These are phyloP conservation scores for Rhodotorula graminis DNA, from an alignment of 768 basidiomycete genomes.

Conservation along the genomic window DNA sequence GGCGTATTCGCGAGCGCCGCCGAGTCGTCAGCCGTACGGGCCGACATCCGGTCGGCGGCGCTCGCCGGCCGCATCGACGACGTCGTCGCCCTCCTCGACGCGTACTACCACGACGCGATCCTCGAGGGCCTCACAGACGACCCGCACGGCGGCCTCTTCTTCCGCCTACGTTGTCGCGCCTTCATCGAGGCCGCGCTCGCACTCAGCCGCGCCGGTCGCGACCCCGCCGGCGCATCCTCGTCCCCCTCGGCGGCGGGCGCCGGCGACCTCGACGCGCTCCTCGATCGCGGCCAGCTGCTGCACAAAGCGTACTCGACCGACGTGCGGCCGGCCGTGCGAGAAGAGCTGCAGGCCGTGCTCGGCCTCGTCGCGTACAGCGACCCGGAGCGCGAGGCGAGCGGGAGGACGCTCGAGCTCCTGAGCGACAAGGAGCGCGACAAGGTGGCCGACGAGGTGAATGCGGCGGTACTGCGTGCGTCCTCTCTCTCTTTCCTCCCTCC, in stretches of 20 bases:
- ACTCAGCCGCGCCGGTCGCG: slow-evolving; percentile 55
- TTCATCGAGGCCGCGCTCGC: slow-evolving; percentile 76
- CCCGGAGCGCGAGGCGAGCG: slow-evolving; percentile 58
- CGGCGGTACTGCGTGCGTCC: slow-evolving; percentile 70
- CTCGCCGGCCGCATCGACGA: slow-evolving; percentile 65
- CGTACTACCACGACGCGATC: slow-evolving; percentile 62
- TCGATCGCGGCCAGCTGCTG: slow-evolving; percentile 68
- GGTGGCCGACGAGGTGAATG: slow-evolving; percentile 63
- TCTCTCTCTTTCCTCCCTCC: background rate
- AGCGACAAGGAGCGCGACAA: slow-evolving; percentile 57
- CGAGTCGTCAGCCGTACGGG: slow-evolving; percentile 48
- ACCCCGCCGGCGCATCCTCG: background rate
- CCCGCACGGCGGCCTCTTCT: slow-evolving; percentile 61
- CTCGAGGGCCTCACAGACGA: slow-evolving; percentile 54
- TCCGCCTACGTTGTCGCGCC: slow-evolving; percentile 76
- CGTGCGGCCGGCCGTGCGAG: slow-evolving; percentile 59
- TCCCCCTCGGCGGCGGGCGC: slow-evolving; percentile 5
- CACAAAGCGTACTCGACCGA: slow-evolving; percentile 65
- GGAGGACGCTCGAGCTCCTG: slow-evolving; percentile 56
- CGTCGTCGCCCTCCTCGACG: slow-evolving; percentile 58
- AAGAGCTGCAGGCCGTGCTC: slow-evolving; percentile 67
- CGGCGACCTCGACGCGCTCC: slow-evolving; percentile 59
- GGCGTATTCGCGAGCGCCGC: background rate
- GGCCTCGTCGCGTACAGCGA: slow-evolving; percentile 75
- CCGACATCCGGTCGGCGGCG: slow-evolving; percentile 66